Percentiles rank a stretch among this genome's conserved stretches.
These are phyloP conservation scores for Russula sp. DNA, from an alignment of 768 basidiomycete genomes.

Conservation along the genomic window DNA sequence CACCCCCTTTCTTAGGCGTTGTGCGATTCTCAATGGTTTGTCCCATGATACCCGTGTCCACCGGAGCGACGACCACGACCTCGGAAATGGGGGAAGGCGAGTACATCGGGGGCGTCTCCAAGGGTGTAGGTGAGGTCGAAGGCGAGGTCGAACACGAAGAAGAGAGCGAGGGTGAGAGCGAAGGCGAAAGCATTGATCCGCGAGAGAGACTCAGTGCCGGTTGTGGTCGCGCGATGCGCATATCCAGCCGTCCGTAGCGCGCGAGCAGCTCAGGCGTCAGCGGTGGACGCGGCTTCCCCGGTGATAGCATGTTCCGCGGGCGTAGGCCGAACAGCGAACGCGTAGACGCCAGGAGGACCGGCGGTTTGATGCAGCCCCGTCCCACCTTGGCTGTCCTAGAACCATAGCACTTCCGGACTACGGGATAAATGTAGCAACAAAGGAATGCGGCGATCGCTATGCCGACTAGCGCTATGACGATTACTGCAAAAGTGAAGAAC, in stretches of 20 bases:
- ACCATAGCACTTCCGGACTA: not conserved
- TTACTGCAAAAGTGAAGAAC: constrained; percentile 2
- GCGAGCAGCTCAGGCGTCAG: constrained; percentile 19
- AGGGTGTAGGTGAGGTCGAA: not conserved
- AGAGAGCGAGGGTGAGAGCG: constrained; percentile 6
- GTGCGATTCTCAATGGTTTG: constrained; percentile 20
- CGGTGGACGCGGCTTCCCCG: not conserved
- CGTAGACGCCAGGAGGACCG: not conserved
- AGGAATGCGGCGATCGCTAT: constrained; percentile 20
- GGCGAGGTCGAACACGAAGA: not conserved
- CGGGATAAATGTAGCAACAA: constrained; percentile 26
- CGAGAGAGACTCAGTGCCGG: constrained; percentile 18
- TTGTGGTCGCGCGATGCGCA: constrained; percentile 23
- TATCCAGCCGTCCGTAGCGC: constrained; percentile 15
- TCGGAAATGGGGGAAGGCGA: not conserved
- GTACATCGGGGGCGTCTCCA: constrained; percentile 3
- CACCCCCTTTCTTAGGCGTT: constrained; percentile 20
- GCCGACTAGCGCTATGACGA: constrained; percentile 9
- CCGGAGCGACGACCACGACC: constrained; percentile 17
- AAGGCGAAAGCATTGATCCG: not conserved
- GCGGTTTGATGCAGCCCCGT: not conserved
- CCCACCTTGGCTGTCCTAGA: not conserved
- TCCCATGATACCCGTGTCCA: constrained; percentile 9
- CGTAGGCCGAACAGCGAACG: constrained; percentile 17
- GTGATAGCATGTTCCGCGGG: not conserved